Base-by-base conservation (phyloP, 345 rosid genomes). In the Raphanus sativus region DNA sequence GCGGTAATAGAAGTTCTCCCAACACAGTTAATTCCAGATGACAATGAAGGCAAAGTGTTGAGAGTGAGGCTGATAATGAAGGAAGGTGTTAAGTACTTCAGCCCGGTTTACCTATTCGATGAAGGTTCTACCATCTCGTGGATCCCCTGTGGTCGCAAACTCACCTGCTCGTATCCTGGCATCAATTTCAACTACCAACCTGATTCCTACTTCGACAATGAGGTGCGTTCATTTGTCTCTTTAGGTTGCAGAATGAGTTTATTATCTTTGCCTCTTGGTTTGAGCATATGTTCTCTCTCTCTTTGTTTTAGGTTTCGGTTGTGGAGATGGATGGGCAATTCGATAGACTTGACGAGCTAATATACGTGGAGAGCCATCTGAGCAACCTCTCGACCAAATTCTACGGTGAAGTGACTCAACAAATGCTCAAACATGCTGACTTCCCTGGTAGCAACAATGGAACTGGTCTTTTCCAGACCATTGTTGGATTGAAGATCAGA, bases 131-230 rank as follows among this genome's bases (percentile, higher is more conserved):
- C 98, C 50, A 78, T 95, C 36, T 85, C 89, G 4, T 95, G 98
- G 99, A 91, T 95, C 8, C 99, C 99, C 0, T 95, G 99, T 10
- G 99, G 99, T 38, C 89, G 99, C 72, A 95, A 92, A 79, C 99
- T 95, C 65, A 88, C 96, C 15, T 95, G 99, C 83, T 90, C 95
- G 25, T 94, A 94, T 86, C 98, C 98, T 6, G 98, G 98, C 72
- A 94, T 94, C 87, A 95, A 95, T 79, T 95, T 95, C 81, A 42
- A 75, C 64, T 89, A 95, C 58, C 89, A 87, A 42, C 99, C 98
- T 0, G 97, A 95, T 21, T n/a, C 86, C 56, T 95, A 95, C 83
- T 95, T 71, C 55, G 85, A 81, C 75, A 81, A 94, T 7, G 98
- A 94, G 98, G 97, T 90, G 82, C 25, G 3, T 80, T 15, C 11